A percentile compares a stretch with the other conserved stretches of the same genome.
Evolutionary conservation across 805 yeast species (phyloP).

Genomic region (Myxozyma vanderwaltii): DNA sequence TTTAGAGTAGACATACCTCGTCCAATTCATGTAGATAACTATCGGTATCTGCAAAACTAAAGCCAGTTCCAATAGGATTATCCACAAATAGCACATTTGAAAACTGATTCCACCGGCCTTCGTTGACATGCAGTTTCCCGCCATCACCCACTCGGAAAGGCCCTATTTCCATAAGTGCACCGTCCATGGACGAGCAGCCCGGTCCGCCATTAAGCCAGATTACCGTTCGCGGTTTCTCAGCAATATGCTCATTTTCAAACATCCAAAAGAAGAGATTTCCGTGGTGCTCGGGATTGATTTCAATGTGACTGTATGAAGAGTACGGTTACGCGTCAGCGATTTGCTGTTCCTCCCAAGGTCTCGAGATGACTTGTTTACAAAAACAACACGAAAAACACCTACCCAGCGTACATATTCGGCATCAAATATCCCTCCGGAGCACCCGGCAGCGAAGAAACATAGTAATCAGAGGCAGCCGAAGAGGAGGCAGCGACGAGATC

Average conservation of each 20-base stretch:
- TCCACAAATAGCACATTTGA: slow-evolving; percentile 85
- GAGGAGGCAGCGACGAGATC: slow-evolving; percentile 12
- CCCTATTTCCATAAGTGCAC: slow-evolving; percentile 89
- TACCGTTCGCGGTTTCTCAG: slow-evolving; percentile 43
- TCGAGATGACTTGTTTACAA: too few relatives aligned
- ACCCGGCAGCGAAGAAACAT: slow-evolving; percentile 43
- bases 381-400: slow-evolving; percentile 34
- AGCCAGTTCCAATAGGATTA: slow-evolving; percentile 95
- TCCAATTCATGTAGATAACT: slow-evolving; percentile 45
- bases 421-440: slow-evolving; percentile 34
- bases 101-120: slow-evolving; percentile 80
- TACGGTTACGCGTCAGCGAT: background rate
- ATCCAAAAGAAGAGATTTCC: slow-evolving; percentile 80
- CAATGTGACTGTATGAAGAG: slow-evolving; percentile 52
- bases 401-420: slow-evolving; percentile 53
- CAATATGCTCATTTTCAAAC: slow-evolving; percentile 46
- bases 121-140: slow-evolving; percentile 54
- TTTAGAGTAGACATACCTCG: slow-evolving; percentile 26
- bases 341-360: background rate
- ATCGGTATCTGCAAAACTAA: slow-evolving; percentile 59
- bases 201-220: slow-evolving; percentile 99
- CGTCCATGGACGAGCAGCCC: slow-evolving; percentile 98
- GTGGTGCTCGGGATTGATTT: slow-evolving; percentile 54
- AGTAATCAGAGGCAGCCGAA: slow-evolving; percentile 38
- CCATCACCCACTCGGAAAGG: slow-evolving; percentile 67